phyloP scores from a whole-genome alignment of 257 asterid genomes.

The Scutellaria galericulata region DNA sequence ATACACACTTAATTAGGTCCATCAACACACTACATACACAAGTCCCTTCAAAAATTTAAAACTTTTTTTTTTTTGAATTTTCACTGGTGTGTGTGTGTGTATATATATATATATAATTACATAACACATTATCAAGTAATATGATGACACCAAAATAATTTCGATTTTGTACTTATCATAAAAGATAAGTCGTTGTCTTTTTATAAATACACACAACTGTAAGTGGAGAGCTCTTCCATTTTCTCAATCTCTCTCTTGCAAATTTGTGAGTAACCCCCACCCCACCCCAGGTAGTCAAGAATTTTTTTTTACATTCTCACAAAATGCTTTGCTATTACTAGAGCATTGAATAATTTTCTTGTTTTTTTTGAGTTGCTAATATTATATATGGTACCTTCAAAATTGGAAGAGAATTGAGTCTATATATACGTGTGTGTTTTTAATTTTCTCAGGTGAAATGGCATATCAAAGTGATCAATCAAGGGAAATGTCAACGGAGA shows the following conservation, averaged over 20 bases:
- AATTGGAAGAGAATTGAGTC: neutral
- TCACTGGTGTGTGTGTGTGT: too few relatives aligned
- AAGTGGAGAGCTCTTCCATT: slow-evolving; percentile 52
- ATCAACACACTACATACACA: neutral
- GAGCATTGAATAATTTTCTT: too few relatives aligned
- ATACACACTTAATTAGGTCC: neutral
- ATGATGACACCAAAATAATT: slow-evolving; percentile 33
- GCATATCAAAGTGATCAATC: slow-evolving; percentile 61
- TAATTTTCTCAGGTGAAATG: slow-evolving; percentile 43
- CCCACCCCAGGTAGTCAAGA: slow-evolving; percentile 37
- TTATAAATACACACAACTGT: slow-evolving; percentile 58
- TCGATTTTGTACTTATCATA: slow-evolving; percentile 14
- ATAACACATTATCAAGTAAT: neutral
- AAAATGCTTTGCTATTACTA: neutral
- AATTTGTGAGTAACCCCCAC: slow-evolving; percentile 38
- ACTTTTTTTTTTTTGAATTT: too few relatives aligned
- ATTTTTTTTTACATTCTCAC: neutral
- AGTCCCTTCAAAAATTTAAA: too few relatives aligned
- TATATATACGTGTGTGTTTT: too few relatives aligned
- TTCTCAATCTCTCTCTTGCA: slow-evolving; percentile 51
- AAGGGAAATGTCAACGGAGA: slow-evolving; percentile 62
- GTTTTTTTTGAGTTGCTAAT: neutral
- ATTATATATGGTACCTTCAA: slow-evolving; percentile 7
- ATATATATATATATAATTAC: too few relatives aligned
- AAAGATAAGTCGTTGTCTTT: slow-evolving; percentile 36